Conservation (phyloP, 306 rosid species). For the Vachellia collinsii region DNA sequence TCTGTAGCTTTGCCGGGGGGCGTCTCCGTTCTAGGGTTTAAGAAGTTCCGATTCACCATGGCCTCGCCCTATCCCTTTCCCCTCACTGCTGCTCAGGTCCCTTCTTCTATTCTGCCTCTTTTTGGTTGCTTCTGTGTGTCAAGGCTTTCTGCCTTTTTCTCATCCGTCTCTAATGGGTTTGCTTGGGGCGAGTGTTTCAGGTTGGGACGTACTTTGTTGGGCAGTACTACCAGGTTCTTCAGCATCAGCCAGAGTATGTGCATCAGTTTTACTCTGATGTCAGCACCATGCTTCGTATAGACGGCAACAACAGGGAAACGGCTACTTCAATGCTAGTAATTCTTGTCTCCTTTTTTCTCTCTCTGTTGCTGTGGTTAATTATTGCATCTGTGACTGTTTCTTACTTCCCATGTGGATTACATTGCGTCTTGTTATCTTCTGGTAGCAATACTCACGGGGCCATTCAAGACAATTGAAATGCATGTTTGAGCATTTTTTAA, state of each 20-base stretch:
- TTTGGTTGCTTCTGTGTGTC: background rate
- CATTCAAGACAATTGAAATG: background rate
- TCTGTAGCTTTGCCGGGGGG: slow-evolving; percentile 33
- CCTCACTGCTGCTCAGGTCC: slow-evolving; percentile 91
- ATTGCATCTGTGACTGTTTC: background rate
- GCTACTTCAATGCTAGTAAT: slow-evolving; percentile 89
- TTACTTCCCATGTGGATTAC: background rate
- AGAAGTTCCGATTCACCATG: slow-evolving; percentile 61
- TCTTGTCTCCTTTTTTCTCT: background rate
- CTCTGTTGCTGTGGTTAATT: background rate
- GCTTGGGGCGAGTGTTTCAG: slow-evolving; percentile 42
- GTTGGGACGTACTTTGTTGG: slow-evolving; percentile 96
- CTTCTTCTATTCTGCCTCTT: slow-evolving; percentile 4
- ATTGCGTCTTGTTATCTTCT: background rate
- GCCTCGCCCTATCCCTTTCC: slow-evolving; percentile 80
- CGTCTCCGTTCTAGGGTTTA: slow-evolving; percentile 54
- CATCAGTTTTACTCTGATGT: slow-evolving; percentile 94
- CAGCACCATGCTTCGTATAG: slow-evolving; percentile 87
- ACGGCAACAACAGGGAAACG: slow-evolving; percentile 68
- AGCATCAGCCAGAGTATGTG: slow-evolving; percentile 82
- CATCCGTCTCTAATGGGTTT: slow-evolving; percentile 13
- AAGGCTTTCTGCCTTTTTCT: background rate
- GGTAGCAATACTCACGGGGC: background rate
- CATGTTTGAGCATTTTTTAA: background rate
- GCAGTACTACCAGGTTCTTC: slow-evolving; percentile 94